phyloP scores from a whole-genome alignment of 192 early-diverging fungal genomes.

The Backusella psychrophila region DNA sequence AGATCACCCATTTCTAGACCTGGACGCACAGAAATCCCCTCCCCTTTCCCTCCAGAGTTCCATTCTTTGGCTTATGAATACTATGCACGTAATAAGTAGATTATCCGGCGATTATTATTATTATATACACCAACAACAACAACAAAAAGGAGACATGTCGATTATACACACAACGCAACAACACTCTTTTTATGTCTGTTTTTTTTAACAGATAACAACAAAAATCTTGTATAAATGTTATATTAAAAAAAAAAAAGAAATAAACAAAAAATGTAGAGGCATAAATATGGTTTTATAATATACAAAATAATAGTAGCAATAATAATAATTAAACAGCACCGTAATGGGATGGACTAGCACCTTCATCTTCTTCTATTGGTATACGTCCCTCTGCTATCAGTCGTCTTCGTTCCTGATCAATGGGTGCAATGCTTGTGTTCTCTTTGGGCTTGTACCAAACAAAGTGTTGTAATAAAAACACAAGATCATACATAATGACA shows the following conservation, averaged over 20 bases:
- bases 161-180: background rate
- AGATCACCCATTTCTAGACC: conserved; percentile 87
- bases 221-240: background rate
- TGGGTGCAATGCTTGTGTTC: background rate
- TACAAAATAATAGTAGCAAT: background rate
- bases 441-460: conserved; percentile 52
- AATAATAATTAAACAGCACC: background rate
- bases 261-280: background rate
- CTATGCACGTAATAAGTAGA: conserved; percentile 59
- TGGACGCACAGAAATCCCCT: conserved; percentile 85
- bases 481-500: conserved; percentile 74
- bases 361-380: background rate
- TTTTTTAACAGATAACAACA: background rate
- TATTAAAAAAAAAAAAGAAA: background rate
- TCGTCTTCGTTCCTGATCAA: background rate
- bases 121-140: background rate
- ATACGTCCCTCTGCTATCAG: background rate
- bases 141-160: background rate
- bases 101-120: background rate
- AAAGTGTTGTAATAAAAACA: conserved; percentile 82
- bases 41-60: conserved; percentile 86
- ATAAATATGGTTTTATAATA: background rate
- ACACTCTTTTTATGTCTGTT: background rate
- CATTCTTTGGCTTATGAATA: conserved; percentile 93
- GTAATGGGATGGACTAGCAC: background rate